Conservation (phyloP, 176 grass and related monocot genomes). For the Typha latifolia region DNA sequence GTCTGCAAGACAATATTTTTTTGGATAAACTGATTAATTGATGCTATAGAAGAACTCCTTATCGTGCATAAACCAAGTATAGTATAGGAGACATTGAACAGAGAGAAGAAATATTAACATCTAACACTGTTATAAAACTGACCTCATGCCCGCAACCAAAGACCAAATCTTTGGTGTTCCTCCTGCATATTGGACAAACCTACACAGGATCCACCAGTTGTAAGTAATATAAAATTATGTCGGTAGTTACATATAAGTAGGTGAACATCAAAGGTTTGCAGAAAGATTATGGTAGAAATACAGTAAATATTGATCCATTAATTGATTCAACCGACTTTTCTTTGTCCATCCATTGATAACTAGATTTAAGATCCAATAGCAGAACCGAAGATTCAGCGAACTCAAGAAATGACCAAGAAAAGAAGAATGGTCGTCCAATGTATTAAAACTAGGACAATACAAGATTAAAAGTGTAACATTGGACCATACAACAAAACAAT, state of each 20-base stretch:
- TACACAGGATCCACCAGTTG: neutral
- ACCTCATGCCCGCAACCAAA: slow-evolving; percentile 31
- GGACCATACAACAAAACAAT: too few relatives aligned
- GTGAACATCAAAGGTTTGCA: neutral
- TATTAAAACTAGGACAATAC: too few relatives aligned
- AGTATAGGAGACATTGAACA: neutral
- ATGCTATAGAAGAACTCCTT: neutral
- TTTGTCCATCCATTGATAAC: too few relatives aligned
- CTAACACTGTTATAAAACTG: neutral
- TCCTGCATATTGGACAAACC: slow-evolving; percentile 17
- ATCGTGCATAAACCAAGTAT: neutral
- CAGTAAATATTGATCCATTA: too few relatives aligned
- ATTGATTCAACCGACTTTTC: too few relatives aligned
- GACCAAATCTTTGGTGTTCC: slow-evolving; percentile 15
- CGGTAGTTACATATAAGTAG: neutral
- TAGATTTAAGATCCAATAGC: too few relatives aligned
- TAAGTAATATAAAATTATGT: neutral
- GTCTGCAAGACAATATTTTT: slow-evolving; percentile 6
- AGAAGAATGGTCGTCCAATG: too few relatives aligned
- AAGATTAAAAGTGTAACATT: too few relatives aligned
- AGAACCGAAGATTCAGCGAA: too few relatives aligned
- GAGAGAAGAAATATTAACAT: neutral
- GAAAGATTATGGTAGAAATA: neutral
- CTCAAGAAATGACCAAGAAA: too few relatives aligned
- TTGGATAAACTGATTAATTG: neutral